These are phyloP conservation scores for Emergomyces africanus DNA, from an alignment of 2,329 filamentous ascomycete genomes.

Conservation along the genomic window DNA sequence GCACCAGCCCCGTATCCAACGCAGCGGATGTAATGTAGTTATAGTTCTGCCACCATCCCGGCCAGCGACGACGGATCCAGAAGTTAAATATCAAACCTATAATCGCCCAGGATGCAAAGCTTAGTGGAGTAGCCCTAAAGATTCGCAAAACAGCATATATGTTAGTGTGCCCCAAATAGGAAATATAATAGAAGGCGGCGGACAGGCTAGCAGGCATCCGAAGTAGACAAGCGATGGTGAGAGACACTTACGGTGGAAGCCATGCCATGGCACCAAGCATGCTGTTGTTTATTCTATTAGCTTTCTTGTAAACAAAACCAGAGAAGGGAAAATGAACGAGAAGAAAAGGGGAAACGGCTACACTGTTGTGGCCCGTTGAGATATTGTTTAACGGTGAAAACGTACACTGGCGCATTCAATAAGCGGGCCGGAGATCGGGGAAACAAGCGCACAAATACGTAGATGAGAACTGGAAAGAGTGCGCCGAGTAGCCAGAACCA, in stretches of 20 bases:
- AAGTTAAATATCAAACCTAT: slow-evolving; percentile 34
- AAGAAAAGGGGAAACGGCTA: background rate
- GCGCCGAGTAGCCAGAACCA: slow-evolving; percentile 57
- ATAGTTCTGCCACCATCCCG: slow-evolving; percentile 29
- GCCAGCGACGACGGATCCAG: slow-evolving; percentile 20
- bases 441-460: slow-evolving; percentile 42
- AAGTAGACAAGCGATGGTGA: background rate
- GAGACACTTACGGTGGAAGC: slow-evolving; percentile 40
- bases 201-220: slow-evolving; percentile 11
- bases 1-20: slow-evolving; percentile 42
- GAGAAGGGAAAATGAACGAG: background rate
- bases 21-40: slow-evolving; percentile 29
- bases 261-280: slow-evolving; percentile 18
- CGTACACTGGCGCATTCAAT: slow-evolving; percentile 44
- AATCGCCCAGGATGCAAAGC: slow-evolving; percentile 53
- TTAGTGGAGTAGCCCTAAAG: slow-evolving; percentile 45
- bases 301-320: background rate
- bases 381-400: background rate
- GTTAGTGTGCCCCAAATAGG: slow-evolving; percentile 42
- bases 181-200: slow-evolving; percentile 34
- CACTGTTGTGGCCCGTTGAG: background rate
- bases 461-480: slow-evolving; percentile 44
- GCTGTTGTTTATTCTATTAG: slow-evolving; percentile 3
- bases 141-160: background rate
- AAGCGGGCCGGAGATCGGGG: slow-evolving; percentile 50